Conservation (phyloP, 2,329 filamentous ascomycete species). For the Aspergillus caelatus region DNA sequence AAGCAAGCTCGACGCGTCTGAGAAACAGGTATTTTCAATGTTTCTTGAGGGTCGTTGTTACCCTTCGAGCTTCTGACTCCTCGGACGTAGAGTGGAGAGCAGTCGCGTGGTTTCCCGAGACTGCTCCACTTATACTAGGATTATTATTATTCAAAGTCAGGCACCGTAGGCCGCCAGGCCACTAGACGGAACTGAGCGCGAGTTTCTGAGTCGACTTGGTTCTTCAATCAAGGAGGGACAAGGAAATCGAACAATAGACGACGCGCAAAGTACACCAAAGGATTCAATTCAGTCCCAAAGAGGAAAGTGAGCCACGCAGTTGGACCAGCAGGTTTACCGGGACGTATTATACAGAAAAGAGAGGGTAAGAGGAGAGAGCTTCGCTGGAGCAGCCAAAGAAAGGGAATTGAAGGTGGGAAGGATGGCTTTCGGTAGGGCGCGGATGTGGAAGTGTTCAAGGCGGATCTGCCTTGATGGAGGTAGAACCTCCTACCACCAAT, state of each 20-base stretch:
- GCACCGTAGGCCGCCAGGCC: background rate
- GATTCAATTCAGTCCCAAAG: background rate
- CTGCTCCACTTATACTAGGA: background rate
- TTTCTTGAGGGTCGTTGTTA: background rate
- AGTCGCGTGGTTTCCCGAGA: background rate
- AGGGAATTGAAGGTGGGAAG: slow-evolving; percentile 6
- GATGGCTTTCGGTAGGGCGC: slow-evolving; percentile 14
- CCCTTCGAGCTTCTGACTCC: background rate
- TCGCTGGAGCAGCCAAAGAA: slow-evolving; percentile 6
- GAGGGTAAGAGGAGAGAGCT: slow-evolving; percentile 4
- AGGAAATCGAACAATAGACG: background rate
- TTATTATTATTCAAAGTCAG: background rate
- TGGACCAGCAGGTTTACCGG: background rate
- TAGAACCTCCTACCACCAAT: slow-evolving; percentile 9
- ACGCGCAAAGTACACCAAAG: background rate
- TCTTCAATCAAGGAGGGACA: background rate
- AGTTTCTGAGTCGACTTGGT: background rate
- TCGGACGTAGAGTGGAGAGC: background rate
- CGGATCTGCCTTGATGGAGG: slow-evolving; percentile 1
- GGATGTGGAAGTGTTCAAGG: slow-evolving; percentile 7
- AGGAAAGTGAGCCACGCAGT: background rate
- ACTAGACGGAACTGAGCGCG: background rate
- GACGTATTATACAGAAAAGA: slow-evolving; percentile 5
- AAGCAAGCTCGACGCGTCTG: background rate
- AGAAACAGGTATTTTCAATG: background rate